Evolutionary conservation across 352 stramenopile genomes (phyloP), one percentile per base, ranked within the genome.

Genomic region (Phytophthora pseudosyringae): DNA sequence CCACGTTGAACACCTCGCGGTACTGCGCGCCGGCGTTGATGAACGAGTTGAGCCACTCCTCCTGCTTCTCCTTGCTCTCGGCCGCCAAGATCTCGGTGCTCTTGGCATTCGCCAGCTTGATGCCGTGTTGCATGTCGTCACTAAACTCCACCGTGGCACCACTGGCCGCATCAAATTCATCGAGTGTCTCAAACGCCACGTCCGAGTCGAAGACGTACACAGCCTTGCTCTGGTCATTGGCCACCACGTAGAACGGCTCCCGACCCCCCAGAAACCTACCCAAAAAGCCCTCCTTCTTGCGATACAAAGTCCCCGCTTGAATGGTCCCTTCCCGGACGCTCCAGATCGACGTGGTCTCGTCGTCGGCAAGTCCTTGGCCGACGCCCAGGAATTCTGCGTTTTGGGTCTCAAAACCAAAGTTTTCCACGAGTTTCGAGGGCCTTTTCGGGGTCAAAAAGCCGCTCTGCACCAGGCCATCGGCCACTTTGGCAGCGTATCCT

Each of bases 21-120:
- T 88, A 88, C 49, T 71, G 64, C 11, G 76, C 67, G 8, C 16
- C 18, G 15, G 12, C 40, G 40, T 59, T 15, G 36, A 86, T 68
- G 43, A 88, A 78, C 62, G 77, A 71, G 43, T 83, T 81, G 48
- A 88, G 61, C 51, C 80, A 80, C 45, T 71, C 64, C 45, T 86
- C 71, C 54, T 83, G 79, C 45, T 79, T 69, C 35, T 76, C 68
- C 59, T 75, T 74, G 38, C 69, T 79, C 45, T 66, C 69, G 15
- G 62, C 59, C 18, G 61, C 59, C 25, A 87, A 70, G 1, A 80
- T 47, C 43, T 85, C 67, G 32, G 62, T 78, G 45, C 1, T 44
- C 21, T 61, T 73, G 2, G 50, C 26, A 40, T 68, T 88, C 36
- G 45, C 57, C 41, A 91, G 41, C 45, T 87, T 84, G 26, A 89